Base-by-base conservation (phyloP, 129 eudicot genomes). In the Chrysanthemum makinoi region DNA sequence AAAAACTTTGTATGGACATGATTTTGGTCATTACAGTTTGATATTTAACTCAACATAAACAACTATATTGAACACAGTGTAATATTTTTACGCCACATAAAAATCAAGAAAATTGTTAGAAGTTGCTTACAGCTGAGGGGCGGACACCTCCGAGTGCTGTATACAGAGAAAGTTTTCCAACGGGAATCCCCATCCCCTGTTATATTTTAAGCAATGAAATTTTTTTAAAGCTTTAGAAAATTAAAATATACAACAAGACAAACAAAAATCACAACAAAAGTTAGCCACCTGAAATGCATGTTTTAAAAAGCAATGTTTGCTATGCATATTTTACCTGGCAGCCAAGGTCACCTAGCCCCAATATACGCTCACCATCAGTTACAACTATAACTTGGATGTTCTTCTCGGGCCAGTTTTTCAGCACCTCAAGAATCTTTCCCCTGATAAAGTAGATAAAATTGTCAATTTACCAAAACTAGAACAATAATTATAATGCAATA, bases 81-180 rank as follows among this genome's bases (percentile, higher is more conserved):
- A 13, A 48, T 47, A 12, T 0, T 28, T 15, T 13, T 10, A n/a
- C 52, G 26, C 18, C 12, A 33, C 6, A 53, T 69, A 4, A 19
- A 66, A 30, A 33, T 46, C 12, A 47, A 56, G 62, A 69, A 17
- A 47, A 39, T 6, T 2, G 46, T 39, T 7, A 10, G 10, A 39
- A 39, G 46, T 39, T 39, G 65, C 81, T 88, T 86, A 92, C 98
- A 59, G 82, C 95, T 24, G 98, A 92, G 62, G 98, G 98, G 51
- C 95, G 96, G 76, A 92, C 98, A 15, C 98, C 98, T 65, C 98
- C 98, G 43, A 92, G 98, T 69, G 98, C 96, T 9, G 98, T 92
- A 66, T 92, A 92, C 15, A 92, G 72, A 73, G 98, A 87, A 68
- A 92, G 96, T 69, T 92, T 92, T 63, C 98, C 98, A 35, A 92